phyloP scores from a whole-genome alignment of 345 rosid species.

The Gossypioides kirkii region DNA sequence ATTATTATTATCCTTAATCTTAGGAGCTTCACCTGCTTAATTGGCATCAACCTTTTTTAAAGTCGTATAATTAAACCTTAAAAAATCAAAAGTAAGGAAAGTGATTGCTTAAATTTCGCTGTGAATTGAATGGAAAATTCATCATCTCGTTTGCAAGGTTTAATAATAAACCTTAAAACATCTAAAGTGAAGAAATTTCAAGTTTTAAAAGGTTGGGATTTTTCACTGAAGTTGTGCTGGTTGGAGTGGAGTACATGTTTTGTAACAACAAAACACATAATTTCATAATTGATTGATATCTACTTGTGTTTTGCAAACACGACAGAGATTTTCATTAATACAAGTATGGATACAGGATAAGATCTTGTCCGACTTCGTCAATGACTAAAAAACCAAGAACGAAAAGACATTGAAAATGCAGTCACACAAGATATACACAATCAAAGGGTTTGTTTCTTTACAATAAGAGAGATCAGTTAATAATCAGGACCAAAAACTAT shows the following conservation, averaged over 20 bases:
- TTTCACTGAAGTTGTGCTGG: too few species aligned
- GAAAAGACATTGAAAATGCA: background rate
- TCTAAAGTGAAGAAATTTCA: too few species aligned
- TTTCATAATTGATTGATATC: background rate
- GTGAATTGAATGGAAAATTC: background rate
- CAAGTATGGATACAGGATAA: background rate
- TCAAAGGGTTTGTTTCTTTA: slow-evolving; percentile 1
- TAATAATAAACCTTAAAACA: background rate
- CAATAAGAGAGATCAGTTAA: background rate
- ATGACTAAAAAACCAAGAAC: background rate
- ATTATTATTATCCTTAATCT: background rate
- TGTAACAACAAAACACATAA: background rate
- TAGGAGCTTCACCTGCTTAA: background rate
- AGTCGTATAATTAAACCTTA: background rate
- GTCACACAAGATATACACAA: background rate
- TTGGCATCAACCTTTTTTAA: background rate
- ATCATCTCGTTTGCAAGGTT: background rate
- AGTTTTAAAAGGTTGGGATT: too few species aligned
- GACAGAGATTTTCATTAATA: background rate
- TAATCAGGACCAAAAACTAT: background rate
- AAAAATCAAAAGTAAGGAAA: background rate
- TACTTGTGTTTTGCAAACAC: background rate
- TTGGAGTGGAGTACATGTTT: too few species aligned
- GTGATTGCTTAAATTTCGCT: background rate
- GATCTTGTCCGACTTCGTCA: background rate